A percentile compares a stretch with the other conserved stretches of the same genome.
phyloP scores from a whole-genome alignment of 441 rosid genomes.

The Syzygium syzygioides region DNA sequence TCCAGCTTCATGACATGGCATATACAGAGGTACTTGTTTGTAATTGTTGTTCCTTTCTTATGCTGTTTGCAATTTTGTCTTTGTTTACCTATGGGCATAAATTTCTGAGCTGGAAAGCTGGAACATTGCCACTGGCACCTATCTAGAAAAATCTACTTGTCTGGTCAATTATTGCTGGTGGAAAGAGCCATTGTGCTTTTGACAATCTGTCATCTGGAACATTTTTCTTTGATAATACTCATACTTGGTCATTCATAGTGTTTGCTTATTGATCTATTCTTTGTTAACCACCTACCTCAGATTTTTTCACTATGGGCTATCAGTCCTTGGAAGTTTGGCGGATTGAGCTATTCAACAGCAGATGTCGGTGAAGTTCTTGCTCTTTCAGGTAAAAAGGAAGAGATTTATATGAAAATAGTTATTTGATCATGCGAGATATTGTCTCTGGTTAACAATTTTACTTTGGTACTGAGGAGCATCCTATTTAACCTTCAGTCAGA shows the following conservation, averaged over 20 bases:
- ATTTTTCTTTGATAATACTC: background rate
- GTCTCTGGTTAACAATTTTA: background rate
- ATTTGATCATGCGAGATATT: background rate
- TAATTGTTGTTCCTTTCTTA: background rate
- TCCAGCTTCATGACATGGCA: slow-evolving; percentile 57
- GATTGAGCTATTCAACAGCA: slow-evolving; percentile 37
- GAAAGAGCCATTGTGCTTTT: background rate
- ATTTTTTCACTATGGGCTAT: slow-evolving; percentile 51
- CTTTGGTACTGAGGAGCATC: background rate
- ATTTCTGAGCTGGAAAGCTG: background rate
- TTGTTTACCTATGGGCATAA: background rate
- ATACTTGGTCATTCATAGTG: background rate
- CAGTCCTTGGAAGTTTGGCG: slow-evolving; percentile 39
- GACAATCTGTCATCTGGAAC: background rate
- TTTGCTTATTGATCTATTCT: background rate
- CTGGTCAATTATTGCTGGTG: background rate
- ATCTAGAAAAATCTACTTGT: background rate
- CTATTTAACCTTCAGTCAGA: background rate
- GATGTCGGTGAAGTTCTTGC: slow-evolving; percentile 53
- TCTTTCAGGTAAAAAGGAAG: slow-evolving; percentile 30
- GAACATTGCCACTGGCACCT: background rate
- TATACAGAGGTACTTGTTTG: slow-evolving; percentile 37
- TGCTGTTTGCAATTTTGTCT: background rate
- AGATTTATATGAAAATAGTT: background rate
- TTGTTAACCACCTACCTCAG: slow-evolving; percentile 12